A percentile compares a stretch with the other conserved stretches of the same genome.
These are phyloP conservation scores for Skeletonema grethae DNA, from an alignment of 108 stramenopile genomes.

Conservation along the genomic window DNA sequence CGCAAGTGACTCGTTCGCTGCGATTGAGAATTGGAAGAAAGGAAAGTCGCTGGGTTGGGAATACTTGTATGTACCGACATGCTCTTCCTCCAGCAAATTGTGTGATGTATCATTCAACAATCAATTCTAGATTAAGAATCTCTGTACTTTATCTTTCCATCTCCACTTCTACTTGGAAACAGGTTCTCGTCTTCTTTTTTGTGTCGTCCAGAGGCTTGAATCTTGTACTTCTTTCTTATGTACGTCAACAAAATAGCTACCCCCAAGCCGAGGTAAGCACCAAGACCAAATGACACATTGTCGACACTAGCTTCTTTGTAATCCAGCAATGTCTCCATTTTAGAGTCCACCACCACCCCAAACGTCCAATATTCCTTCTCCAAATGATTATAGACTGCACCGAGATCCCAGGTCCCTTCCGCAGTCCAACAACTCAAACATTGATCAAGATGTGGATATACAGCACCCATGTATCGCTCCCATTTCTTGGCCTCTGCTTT, in stretches of 20 bases:
- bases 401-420: conserved; percentile 42
- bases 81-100: no score
- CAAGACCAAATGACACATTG: neutral
- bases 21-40: no score
- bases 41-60: no score
- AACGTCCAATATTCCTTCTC: conserved; percentile 45
- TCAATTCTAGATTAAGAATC: neutral
- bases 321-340: conserved; percentile 20
- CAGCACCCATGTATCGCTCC: conserved; percentile 22
- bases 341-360: conserved; percentile 15
- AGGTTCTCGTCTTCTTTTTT: conserved; percentile 28
- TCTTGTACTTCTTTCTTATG: conserved; percentile 7
- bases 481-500: conserved; percentile 25
- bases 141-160: conserved; percentile 7
- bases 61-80: no score
- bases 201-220: conserved; percentile 30
- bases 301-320: conserved; percentile 1
- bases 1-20: no score
- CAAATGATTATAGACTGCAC: conserved; percentile 44
- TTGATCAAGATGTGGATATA: conserved; percentile 37
- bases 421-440: conserved; percentile 28
- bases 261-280: conserved; percentile 9
- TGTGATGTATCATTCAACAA: no score
- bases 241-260: conserved; percentile 8
- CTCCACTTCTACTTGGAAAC: neutral